These are phyloP conservation scores for Talaromyces thailandensis DNA, from an alignment of 495 filamentous ascomycete genomes.

Conservation along the genomic window DNA sequence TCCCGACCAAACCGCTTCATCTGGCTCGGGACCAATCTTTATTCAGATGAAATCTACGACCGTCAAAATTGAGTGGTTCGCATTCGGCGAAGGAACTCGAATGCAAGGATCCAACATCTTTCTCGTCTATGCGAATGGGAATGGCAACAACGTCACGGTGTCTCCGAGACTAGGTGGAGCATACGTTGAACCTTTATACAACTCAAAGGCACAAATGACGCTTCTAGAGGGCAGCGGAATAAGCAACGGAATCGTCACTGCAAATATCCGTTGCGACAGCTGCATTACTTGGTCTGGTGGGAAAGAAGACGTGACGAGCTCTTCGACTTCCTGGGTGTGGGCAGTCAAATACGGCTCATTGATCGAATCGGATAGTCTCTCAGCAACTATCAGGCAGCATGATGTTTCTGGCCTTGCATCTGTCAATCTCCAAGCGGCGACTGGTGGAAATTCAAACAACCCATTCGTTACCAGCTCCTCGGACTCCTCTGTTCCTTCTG, in stretches of 20 bases:
- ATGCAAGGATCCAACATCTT: conserved; percentile 59
- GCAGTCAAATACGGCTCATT: conserved; percentile 48
- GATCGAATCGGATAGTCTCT: conserved; percentile 39
- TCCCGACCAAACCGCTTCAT: conserved; percentile 10
- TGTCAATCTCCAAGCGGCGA: conserved; percentile 48
- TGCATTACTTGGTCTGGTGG: conserved; percentile 45
- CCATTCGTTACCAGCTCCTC: conserved; percentile 37
- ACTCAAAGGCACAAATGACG: conserved; percentile 33
- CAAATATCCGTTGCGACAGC: conserved; percentile 47
- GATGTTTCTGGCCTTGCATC: conserved; percentile 35
- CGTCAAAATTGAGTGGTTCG: conserved; percentile 46
- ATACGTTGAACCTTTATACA: conserved; percentile 37
- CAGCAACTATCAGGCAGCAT: conserved; percentile 46
- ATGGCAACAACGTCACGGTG: conserved; percentile 47
- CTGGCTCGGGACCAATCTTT: conserved; percentile 31
- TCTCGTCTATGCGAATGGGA: conserved; percentile 48
- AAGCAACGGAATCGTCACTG: conserved; percentile 43
- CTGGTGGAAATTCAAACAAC: conserved; percentile 46
- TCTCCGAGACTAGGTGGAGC: conserved; percentile 44
- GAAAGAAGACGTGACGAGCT: conserved; percentile 28
- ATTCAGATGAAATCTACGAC: conserved; percentile 50
- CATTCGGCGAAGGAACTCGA: conserved; percentile 44
- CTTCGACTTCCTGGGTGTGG: conserved; percentile 48
- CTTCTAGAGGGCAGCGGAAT: conserved; percentile 52
- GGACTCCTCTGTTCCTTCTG: not conserved